Evolutionary conservation across 305 asterid species (phyloP), one percentile per base, ranked within the genome.

Genomic region (Solanum hybrid): DNA sequence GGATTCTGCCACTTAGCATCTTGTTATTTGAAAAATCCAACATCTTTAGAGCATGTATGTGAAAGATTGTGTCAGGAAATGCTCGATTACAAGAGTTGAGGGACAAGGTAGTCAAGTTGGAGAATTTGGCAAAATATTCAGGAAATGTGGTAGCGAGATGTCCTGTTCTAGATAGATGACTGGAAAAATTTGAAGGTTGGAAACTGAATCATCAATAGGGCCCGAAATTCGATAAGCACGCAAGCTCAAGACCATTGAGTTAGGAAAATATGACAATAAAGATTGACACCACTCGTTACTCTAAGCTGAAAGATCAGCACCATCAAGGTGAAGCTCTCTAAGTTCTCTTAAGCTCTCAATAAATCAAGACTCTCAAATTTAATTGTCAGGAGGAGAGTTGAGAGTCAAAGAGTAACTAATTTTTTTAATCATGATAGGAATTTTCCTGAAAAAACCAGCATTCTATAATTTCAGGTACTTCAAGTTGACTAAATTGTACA

Each of bases 381-480:
- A 26, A 95, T 91, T 2, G 92, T 93, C 12, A 36, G 26, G 24
- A 91, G 93, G 14, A 12, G 27, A 68, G 51, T 89, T 45, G 96
- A 95, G 79, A 96, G 94, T 91, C 94, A 97, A 39, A 96, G 95
- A 87, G 27, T 36, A 13, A 22, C 91, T 92, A 96, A 92, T 34
- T 87, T 94, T 29, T 31, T 93, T 93, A 96, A 14, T 4, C 27
- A 7, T 0, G 93, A 90, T 73, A 0, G 98, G 96, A 51, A 96
- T 79, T 78, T 96, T 96, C 29, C 96, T 96, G 0, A 26, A 84
- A 32, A 95, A 95, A 45, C 95, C 94, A 31, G 96, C 92, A 86
- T 88, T 61, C 0, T 98, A 95, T 91, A 96, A 20, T 79, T 96
- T 95, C 90, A 95, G 93, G 87, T 93, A 89, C 6, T 39, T 78